Evolutionary conservation across 371 early-diverging fungal species (phyloP).

Genomic region (Syncephalastrum contaminatum): DNA sequence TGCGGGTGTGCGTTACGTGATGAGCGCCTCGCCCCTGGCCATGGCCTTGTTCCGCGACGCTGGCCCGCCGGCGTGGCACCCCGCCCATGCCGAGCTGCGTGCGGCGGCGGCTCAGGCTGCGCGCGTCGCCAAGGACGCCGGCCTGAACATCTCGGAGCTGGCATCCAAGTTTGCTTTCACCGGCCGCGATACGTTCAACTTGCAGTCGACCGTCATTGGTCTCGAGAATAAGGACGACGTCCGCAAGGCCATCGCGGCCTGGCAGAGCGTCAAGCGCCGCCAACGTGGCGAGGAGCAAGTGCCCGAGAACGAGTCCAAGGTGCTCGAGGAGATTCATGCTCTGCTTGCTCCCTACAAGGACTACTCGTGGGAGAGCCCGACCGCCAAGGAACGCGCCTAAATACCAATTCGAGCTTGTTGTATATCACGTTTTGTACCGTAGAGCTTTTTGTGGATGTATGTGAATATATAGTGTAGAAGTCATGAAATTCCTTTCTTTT

Average conservation of each 20-base stretch:
- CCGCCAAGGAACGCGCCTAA: constrained; percentile 30
- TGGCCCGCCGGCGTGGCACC: constrained; percentile 75
- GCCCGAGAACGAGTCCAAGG: constrained; percentile 23
- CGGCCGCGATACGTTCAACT: constrained; percentile 36
- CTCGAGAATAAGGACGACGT: constrained; percentile 64
- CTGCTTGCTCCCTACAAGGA: constrained; percentile 39
- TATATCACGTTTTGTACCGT: too few species aligned
- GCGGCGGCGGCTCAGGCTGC: constrained; percentile 53
- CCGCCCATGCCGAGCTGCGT: constrained; percentile 61
- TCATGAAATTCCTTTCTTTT: too few species aligned
- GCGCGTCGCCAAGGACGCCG: constrained; percentile 30
- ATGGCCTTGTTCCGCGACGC: constrained; percentile 72
- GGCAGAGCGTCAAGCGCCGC: constrained; percentile 37
- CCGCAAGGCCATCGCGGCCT: constrained; percentile 52
- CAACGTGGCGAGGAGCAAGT: constrained; percentile 22
- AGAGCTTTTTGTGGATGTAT: too few species aligned
- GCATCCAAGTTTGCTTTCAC: constrained; percentile 68
- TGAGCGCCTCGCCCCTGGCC: constrained; percentile 76
- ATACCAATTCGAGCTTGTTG: constrained; percentile 1
- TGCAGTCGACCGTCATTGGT: constrained; percentile 68
- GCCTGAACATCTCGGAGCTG: constrained; percentile 54
- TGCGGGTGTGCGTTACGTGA: constrained; percentile 61
- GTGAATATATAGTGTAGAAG: too few species aligned
- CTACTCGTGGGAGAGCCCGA: constrained; percentile 49
- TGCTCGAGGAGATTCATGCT: constrained; percentile 18